These are phyloP conservation scores for Hypsizygus marmoreus DNA, from an alignment of 768 basidiomycete genomes.

Conservation along the genomic window DNA sequence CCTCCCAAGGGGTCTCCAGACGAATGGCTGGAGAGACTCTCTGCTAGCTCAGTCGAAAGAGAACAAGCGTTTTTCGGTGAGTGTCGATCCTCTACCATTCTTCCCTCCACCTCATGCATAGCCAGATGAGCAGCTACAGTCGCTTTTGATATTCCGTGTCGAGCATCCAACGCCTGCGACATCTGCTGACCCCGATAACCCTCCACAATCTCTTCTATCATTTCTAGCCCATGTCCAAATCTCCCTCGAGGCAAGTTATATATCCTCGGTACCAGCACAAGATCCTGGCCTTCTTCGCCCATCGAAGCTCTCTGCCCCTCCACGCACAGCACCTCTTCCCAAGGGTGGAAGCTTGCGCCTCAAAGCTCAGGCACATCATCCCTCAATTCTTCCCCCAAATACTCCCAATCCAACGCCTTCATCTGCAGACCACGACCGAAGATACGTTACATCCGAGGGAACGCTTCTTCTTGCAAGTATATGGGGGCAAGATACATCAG, in stretches of 20 bases:
- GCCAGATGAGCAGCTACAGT: constrained; percentile 58
- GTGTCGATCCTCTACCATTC: constrained; percentile 21
- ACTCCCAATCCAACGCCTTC: constrained; percentile 86
- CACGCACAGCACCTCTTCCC: constrained; percentile 52
- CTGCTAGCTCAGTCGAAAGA: constrained; percentile 47
- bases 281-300: constrained; percentile 38
- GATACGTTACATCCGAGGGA: constrained; percentile 80
- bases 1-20: constrained; percentile 48
- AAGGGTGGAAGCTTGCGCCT: constrained; percentile 36
- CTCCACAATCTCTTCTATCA: constrained; percentile 51
- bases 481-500: constrained; percentile 66
- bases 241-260: constrained; percentile 81
- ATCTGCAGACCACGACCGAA: constrained; percentile 69
- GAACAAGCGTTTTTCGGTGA: constrained; percentile 77
- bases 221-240: constrained; percentile 74
- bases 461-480: constrained; percentile 67
- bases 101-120: constrained; percentile 24
- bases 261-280: constrained; percentile 48
- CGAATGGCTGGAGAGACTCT: constrained; percentile 57
- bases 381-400: constrained; percentile 75
- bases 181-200: constrained; percentile 36
- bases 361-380: constrained; percentile 41
- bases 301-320: constrained; percentile 47
- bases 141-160: constrained; percentile 53
- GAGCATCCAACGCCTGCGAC: constrained; percentile 54